Conservation (phyloP, 345 rosid species). For the Eucalyptus curtisii region DNA sequence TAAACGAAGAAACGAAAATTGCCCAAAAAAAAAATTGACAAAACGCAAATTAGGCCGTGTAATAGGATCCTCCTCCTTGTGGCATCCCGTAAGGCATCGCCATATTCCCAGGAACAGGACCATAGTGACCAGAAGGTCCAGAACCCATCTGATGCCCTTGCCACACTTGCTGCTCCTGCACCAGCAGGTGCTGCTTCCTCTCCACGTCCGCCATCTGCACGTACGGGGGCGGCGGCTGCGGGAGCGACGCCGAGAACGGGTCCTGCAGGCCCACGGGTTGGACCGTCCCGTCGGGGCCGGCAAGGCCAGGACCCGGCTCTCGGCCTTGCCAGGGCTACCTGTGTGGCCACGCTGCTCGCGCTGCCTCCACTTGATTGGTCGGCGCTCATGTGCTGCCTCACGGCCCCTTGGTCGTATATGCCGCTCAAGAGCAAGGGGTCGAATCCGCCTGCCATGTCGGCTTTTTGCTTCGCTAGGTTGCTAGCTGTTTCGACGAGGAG, state of each 20-base stretch:
- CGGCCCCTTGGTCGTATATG: conserved; percentile 77
- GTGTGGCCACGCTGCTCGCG: conserved; percentile 45
- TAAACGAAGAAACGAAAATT: not conserved
- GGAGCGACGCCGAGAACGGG: conserved; percentile 36
- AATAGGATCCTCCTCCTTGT: not conserved
- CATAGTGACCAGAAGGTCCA: conserved; percentile 12
- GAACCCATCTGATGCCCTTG: conserved; percentile 30
- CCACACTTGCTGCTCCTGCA: conserved; percentile 53
- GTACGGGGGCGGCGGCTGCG: conserved; percentile 43
- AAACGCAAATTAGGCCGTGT: not conserved
- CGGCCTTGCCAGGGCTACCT: conserved; percentile 26
- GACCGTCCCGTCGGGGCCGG: conserved; percentile 54
- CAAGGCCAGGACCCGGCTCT: conserved; percentile 39
- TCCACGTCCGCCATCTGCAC: conserved; percentile 71
- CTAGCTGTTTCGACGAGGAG: conserved; percentile 76
- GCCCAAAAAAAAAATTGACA: not conserved
- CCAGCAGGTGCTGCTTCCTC: conserved; percentile 45
- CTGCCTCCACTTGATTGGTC: conserved; percentile 59
- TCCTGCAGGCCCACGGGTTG: conserved; percentile 20
- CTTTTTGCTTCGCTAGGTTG: conserved; percentile 54
- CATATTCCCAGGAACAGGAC: conserved; percentile 8
- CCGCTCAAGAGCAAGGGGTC: conserved; percentile 61
- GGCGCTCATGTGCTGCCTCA: conserved; percentile 56
- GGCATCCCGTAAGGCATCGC: conserved; percentile 31
- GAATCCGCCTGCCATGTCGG: conserved; percentile 54